phyloP scores from a whole-genome alignment of 106 monocot genomes.

The Iris macrosiphon region DNA sequence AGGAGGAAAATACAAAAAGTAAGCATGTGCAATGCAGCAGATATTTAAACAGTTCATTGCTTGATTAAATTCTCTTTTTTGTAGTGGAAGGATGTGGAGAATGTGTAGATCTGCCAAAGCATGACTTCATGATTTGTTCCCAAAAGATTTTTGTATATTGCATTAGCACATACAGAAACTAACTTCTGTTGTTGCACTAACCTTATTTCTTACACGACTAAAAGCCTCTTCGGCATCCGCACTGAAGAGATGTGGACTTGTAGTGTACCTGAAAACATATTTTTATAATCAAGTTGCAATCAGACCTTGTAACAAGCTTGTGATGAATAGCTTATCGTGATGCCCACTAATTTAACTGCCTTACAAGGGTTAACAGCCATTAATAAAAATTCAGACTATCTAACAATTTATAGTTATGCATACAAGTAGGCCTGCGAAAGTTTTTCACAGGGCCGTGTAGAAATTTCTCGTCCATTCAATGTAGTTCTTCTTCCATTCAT shows the following conservation, averaged over 20 bases:
- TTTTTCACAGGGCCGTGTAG: constrained; percentile 60
- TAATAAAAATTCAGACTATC: neutral
- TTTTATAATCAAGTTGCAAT: neutral
- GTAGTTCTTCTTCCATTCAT: constrained; percentile 64
- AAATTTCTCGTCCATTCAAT: constrained; percentile 77
- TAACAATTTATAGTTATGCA: neutral
- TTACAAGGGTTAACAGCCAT: too few species aligned
- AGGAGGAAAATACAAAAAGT: neutral
- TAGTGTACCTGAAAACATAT: constrained; percentile 63
- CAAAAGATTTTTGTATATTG: neutral
- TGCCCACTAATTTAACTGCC: too few species aligned
- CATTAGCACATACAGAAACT: too few species aligned
- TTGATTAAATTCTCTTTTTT: neutral
- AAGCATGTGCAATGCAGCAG: too few species aligned
- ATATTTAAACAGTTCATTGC: neutral
- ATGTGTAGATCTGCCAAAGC: neutral
- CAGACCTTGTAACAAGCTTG: neutral
- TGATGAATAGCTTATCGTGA: too few species aligned
- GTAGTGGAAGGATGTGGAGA: neutral
- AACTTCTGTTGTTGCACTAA: constrained; percentile 10
- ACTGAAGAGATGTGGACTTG: constrained; percentile 91
- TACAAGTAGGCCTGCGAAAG: constrained; percentile 93
- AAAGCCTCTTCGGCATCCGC: constrained; percentile 83
- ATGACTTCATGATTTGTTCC: neutral
- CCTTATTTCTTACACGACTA: constrained; percentile 80